Percentiles rank a stretch among this genome's conserved stretches.
These are phyloP conservation scores for Tetraselmis chui DNA, from an alignment of 139 green algal species.

Conservation along the genomic window DNA sequence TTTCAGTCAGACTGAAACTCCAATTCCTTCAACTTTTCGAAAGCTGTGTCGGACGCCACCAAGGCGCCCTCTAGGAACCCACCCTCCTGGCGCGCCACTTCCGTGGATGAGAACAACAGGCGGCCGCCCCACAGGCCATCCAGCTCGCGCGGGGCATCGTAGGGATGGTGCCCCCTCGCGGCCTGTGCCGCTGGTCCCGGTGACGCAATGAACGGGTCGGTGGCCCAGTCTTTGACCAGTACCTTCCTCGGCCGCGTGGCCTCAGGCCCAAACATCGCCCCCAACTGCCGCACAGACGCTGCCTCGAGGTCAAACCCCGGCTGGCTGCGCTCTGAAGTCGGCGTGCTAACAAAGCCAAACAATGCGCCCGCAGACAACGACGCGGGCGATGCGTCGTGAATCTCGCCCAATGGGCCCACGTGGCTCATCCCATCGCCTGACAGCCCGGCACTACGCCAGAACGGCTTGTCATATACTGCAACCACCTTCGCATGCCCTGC, in stretches of 20 bases:
- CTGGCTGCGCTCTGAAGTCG: neutral
- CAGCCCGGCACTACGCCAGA: neutral
- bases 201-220: neutral
- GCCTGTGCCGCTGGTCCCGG: neutral
- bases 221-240: neutral
- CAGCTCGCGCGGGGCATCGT: neutral
- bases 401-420: neutral
- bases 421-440: neutral
- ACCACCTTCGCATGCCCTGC: neutral
- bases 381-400: neutral
- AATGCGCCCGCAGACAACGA: neutral
- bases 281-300: neutral
- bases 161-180: neutral
- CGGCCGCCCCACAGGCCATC: neutral
- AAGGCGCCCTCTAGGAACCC: neutral
- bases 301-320: neutral
- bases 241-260: neutral
- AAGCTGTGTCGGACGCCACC: neutral
- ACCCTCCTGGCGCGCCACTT: neutral
- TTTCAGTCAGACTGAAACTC: no score
- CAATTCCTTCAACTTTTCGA: no score
- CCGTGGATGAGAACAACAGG: neutral
- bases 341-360: neutral
- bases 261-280: neutral
- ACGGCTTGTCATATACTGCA: neutral